phyloP scores from a whole-genome alignment of 441 rosid genomes.

The Metrosideros polymorpha region DNA sequence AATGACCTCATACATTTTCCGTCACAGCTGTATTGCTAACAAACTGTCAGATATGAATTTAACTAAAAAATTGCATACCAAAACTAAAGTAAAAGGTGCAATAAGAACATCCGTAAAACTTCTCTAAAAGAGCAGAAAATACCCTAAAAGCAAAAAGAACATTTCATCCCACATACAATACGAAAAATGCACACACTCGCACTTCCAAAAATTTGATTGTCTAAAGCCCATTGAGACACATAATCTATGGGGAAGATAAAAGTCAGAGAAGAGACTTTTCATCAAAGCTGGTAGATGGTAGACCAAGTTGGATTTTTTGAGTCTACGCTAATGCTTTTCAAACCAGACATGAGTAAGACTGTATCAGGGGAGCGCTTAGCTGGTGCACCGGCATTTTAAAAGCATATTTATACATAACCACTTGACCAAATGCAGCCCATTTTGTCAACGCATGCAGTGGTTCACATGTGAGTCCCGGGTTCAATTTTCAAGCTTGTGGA shows the following conservation, averaged over 20 bases:
- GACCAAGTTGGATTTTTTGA: not conserved
- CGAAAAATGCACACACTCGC: not conserved
- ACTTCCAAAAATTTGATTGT: not conserved
- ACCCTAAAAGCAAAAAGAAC: not conserved
- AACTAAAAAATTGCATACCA: not conserved
- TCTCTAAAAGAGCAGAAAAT: not conserved
- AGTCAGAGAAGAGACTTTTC: not conserved
- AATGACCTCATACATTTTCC: slow-evolving; percentile 93
- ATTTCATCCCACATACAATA: not conserved
- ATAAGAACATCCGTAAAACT: not conserved
- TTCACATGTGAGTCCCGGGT: not conserved
- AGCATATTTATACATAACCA: not conserved
- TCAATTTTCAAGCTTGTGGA: not conserved
- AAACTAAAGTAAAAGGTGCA: not conserved
- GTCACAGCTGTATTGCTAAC: slow-evolving; percentile 61
- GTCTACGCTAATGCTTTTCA: not conserved
- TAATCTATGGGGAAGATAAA: not conserved
- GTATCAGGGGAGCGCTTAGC: not conserved
- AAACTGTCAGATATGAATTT: not conserved
- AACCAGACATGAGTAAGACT: not conserved
- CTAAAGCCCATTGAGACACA: not conserved
- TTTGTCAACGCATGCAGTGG: not conserved
- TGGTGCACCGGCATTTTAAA: not conserved
- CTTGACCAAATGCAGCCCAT: not conserved
- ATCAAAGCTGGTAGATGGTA: not conserved